Evolutionary conservation across 2,329 filamentous ascomycete genomes (phyloP).

Genomic region (Cytospora chrysosperma): DNA sequence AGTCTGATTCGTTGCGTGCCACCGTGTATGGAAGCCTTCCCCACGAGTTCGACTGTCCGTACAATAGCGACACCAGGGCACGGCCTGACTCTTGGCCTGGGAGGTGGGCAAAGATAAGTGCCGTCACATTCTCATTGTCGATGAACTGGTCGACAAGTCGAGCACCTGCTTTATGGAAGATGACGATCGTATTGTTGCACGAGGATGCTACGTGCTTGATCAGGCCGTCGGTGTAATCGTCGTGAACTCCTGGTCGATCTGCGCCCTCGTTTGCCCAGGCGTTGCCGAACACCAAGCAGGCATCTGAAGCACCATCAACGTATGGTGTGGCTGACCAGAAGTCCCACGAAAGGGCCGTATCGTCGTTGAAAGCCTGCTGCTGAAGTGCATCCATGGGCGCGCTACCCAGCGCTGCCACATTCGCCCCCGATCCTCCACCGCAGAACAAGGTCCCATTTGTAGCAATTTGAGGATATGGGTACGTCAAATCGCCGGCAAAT

Average conservation of each 20-base stretch:
- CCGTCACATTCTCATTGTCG: constrained; percentile 63
- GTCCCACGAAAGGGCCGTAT: constrained; percentile 60
- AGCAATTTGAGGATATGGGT: constrained; percentile 31
- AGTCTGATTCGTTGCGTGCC: constrained; percentile 55
- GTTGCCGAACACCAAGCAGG: constrained; percentile 69
- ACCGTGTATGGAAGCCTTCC: constrained; percentile 63
- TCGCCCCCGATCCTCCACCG: constrained; percentile 46
- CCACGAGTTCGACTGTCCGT: constrained; percentile 55
- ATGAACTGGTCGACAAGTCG: constrained; percentile 61
- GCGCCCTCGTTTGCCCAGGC: constrained; percentile 72
- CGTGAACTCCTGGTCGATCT: constrained; percentile 59
- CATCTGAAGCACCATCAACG: constrained; percentile 52
- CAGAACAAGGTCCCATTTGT: constrained; percentile 45
- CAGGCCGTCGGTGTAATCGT: constrained; percentile 63
- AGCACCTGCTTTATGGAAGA: constrained; percentile 64
- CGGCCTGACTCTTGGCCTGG: constrained; percentile 63
- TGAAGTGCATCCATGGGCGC: constrained; percentile 57
- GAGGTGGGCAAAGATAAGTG: constrained; percentile 61
- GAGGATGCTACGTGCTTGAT: constrained; percentile 56
- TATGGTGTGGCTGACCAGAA: constrained; percentile 47
- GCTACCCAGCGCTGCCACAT: constrained; percentile 41
- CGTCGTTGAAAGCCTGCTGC: constrained; percentile 52
- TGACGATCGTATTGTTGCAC: constrained; percentile 63
- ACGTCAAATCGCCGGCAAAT: constrained; percentile 30
- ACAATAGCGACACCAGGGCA: constrained; percentile 55